These are phyloP conservation scores for Colletotrichum camelliae DNA, from an alignment of 2,329 filamentous ascomycete genomes.

Conservation along the genomic window DNA sequence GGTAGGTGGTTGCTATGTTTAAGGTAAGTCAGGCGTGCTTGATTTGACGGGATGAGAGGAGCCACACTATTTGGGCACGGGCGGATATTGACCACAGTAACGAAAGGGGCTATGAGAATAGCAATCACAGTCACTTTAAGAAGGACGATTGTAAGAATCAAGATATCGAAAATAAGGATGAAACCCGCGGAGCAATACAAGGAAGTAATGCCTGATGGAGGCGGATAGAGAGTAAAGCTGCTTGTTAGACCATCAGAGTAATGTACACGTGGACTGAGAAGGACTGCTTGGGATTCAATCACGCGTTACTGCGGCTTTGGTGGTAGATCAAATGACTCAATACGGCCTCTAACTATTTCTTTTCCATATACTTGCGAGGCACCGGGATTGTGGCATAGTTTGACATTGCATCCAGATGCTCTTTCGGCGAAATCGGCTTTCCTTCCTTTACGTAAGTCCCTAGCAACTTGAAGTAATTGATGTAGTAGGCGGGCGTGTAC, in stretches of 20 bases:
- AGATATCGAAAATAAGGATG: background rate
- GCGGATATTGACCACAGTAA: background rate
- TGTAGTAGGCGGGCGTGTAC: conserved; percentile 25
- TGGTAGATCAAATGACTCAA: background rate
- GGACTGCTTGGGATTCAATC: background rate
- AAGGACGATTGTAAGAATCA: background rate
- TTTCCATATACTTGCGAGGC: background rate
- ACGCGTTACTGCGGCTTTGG: background rate
- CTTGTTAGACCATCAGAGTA: background rate
- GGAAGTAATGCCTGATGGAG: background rate
- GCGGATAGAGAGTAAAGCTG: background rate
- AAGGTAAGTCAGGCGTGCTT: background rate
- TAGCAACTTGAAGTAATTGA: conserved; percentile 4
- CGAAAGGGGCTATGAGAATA: background rate
- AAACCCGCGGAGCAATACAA: background rate
- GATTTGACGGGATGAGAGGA: background rate
- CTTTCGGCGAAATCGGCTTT: background rate
- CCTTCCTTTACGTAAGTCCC: background rate
- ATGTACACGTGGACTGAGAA: background rate
- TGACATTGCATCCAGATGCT: background rate
- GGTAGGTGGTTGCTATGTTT: background rate
- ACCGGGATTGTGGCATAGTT: background rate
- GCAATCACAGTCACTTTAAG: background rate
- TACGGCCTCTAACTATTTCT: background rate
- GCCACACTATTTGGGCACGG: background rate